Evolutionary conservation across 805 yeast genomes (phyloP).

Genomic region (Candida piceae): DNA sequence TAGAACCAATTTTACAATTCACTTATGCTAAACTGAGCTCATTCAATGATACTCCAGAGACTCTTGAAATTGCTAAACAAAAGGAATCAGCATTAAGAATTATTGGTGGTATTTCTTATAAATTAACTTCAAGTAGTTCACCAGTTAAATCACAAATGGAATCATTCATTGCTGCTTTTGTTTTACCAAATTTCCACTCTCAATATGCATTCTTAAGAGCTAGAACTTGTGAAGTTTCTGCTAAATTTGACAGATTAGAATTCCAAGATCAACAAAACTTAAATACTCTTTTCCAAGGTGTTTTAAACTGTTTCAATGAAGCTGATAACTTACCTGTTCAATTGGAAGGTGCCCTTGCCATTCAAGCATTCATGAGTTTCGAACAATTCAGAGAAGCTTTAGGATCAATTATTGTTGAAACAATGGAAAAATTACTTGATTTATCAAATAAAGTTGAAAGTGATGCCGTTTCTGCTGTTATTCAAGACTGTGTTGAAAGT

Average conservation of each 20-base stretch:
- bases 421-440: conserved; percentile 73
- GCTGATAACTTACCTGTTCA: conserved; percentile 63
- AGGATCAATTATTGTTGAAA: conserved; percentile 63
- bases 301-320: conserved; percentile 43
- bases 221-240: conserved; percentile 60
- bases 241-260: conserved; percentile 59
- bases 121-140: conserved; percentile 49
- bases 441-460: conserved; percentile 79
- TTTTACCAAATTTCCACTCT: conserved; percentile 68
- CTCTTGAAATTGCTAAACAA: conserved; percentile 52
- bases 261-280: conserved; percentile 38
- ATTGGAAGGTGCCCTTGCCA: conserved; percentile 77
- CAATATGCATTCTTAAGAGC: conserved; percentile 67
- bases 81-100: conserved; percentile 79
- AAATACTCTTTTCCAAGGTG: conserved; percentile 40
- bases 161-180: conserved; percentile 52
- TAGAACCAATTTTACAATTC: conserved; percentile 58
- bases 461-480: conserved; percentile 81
- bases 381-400: conserved; percentile 66
- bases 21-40: conserved; percentile 46
- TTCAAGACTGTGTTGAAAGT: conserved; percentile 92
- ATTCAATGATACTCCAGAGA: conserved; percentile 31
- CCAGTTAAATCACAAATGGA: conserved; percentile 65
- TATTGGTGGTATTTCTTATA: conserved; percentile 65
- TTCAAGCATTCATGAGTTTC: conserved; percentile 69